Base-by-base conservation (phyloP, 805 yeast species). In the Kodamaea sagamina region DNA sequence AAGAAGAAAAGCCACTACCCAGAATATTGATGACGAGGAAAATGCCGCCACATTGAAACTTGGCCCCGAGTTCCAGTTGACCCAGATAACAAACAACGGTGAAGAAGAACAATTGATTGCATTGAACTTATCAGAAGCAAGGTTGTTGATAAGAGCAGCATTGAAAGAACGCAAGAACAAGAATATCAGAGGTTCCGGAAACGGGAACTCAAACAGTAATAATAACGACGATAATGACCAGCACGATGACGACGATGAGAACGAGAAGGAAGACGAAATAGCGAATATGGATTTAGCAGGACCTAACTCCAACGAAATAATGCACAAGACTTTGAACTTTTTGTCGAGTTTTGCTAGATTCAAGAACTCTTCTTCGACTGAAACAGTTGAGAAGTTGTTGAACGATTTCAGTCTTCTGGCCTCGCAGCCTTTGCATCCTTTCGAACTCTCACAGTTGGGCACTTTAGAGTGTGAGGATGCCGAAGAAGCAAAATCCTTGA, bases 391-490 rank as follows among this genome's bases (percentile, higher is more conserved):
- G 59, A 87, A 86, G 53, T 69, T 93, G 49, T 73, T 93, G 58
- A 80, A 84, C 38, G 95, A 87, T 51, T 84, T 83, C 55, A 68
- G 78, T 32, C 54, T 51, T 42, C 62, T 58, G 44, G 83, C 81
- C 19, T 39, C 63, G 1, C 69, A 70, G 47, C 72, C 74, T 11
- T 67, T 93, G 55, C 99, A 93, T 70, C 98, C 99, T 1, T 93
- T 93, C 63, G 99, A 93, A 67, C 73, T 88, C 42, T 96, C 98
- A 1, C 98, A 93, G 65, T 70, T 85, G 47, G 92, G 95, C 0
- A 87, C 95, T 3, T 74, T 92, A 48, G 86, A 93, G 22, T 90
- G 97, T 66, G 99, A 92, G 59, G 97, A 92, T 49, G 89, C 95
- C 4, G 99, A 87, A 59, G 99, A 93, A 71, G 98, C 98, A 27